Percentiles rank a stretch among this genome's conserved stretches.
Conservation (phyloP, 805 yeast genomes). For the Cyberlindnera mycetangii region DNA sequence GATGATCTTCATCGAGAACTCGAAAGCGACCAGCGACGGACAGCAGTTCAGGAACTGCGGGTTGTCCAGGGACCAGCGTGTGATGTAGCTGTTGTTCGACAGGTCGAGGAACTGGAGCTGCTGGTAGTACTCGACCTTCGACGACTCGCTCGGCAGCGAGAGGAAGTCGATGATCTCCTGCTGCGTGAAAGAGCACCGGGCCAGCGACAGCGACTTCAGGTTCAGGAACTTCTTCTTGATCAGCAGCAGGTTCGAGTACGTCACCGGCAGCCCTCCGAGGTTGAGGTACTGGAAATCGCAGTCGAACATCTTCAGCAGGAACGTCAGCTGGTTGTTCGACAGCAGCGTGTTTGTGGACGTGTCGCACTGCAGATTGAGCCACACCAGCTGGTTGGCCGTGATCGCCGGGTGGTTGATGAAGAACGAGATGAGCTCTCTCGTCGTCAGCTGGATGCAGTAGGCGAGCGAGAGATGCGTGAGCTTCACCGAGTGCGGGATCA, state of each 20-base stretch:
- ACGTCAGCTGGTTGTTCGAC: constrained; percentile 47
- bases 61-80: constrained; percentile 57
- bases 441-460: constrained; percentile 63
- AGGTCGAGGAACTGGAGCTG: constrained; percentile 60
- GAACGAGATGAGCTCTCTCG: constrained; percentile 68
- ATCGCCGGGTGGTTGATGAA: constrained; percentile 69
- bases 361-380: constrained; percentile 67
- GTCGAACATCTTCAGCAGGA: constrained; percentile 39
- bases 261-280: constrained; percentile 62
- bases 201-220: constrained; percentile 35
- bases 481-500: constrained; percentile 52
- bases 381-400: constrained; percentile 45
- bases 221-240: constrained; percentile 39
- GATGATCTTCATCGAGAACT: constrained; percentile 57
- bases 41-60: constrained; percentile 43
- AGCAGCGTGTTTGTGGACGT: constrained; percentile 60
- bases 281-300: constrained; percentile 47
- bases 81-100: constrained; percentile 57
- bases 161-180: constrained; percentile 33
- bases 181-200: constrained; percentile 34
- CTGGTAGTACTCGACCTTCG: constrained; percentile 21
- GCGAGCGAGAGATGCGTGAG: constrained; percentile 74
- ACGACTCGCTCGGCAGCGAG: constrained; percentile 24
- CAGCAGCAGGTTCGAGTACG: constrained; percentile 33
- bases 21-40: constrained; percentile 57